Base-by-base conservation (phyloP, 768 basidiomycete genomes). In the Daedaleopsis nitida region DNA sequence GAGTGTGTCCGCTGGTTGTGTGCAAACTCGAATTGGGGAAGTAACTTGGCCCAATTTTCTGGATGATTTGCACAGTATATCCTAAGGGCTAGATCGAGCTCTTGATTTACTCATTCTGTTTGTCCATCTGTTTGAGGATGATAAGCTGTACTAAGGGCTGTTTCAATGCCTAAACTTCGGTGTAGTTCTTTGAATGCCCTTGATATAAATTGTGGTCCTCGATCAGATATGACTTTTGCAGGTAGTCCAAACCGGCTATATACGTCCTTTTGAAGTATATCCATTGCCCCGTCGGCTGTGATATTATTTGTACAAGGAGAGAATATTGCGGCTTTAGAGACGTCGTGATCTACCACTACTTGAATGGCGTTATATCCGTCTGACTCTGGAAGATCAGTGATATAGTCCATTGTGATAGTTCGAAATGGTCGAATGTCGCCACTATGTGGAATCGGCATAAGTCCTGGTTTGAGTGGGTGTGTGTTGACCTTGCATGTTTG, bases 81-180 rank as follows among this genome's bases (percentile, higher is more conserved):
- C 0, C 74, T 65, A 0, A 81, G 72, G 58, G 75, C 77, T 19
- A 72, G 69, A 59, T 81, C 77, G 0, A 81, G 24, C 5, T 73
- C 65, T 58, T 79, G 77, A 57, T 82, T 80, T 12, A 75, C 63
- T 3, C 69, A 58, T 60, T 83, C 78, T 0, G 76, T 78, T 50
- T 78, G 75, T 0, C 80, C 77, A 57, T 80, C 75, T 1, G 74
- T 74, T 53, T 78, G 74, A 0, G 80, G 82, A 58, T 81, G 80
- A 51, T 75, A 81, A 0, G 78, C 78, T 0, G 80, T 81, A 4
- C 72, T 74, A 0, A 75, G 60, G 43, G 71, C 72, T 3, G 49
- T 54, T 14, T 75, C 57, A 39, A 81, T 77, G 0, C 73, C 71
- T 0, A 80, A 70, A 0, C 68, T 48, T 27, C 45, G 27, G 37